Conservation (phyloP, 140 eudicot genomes). For the Eryngium alpinum region DNA sequence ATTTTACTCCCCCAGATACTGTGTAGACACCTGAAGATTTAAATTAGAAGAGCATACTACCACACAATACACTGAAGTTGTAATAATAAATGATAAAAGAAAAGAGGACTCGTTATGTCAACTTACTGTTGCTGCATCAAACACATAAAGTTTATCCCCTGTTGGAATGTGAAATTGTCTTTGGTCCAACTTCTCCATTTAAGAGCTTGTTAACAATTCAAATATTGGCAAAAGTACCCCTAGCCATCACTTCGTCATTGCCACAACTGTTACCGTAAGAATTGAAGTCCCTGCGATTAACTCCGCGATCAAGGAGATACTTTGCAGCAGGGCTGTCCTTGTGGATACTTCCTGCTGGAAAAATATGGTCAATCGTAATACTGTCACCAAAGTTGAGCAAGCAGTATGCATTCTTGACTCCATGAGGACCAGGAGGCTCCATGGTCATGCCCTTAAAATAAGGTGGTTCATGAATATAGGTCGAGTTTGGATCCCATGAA, state of each 20-base stretch:
- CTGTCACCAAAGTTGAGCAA: slow-evolving; percentile 92
- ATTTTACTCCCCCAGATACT: not conserved
- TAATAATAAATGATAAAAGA: not conserved
- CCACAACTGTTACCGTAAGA: slow-evolving; percentile 99
- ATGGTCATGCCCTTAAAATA: slow-evolving; percentile 91
- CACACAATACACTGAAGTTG: not conserved
- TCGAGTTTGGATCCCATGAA: slow-evolving; percentile 90
- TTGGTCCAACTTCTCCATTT: slow-evolving; percentile 92
- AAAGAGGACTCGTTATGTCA: not conserved
- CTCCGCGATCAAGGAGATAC: slow-evolving; percentile 81
- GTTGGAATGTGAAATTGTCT: slow-evolving; percentile 87
- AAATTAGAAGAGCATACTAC: not conserved
- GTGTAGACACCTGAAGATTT: not conserved
- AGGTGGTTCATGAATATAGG: slow-evolving; percentile 98
- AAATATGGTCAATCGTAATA: slow-evolving; percentile 95
- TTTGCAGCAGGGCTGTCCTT: slow-evolving; percentile 98
- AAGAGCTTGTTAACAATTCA: slow-evolving; percentile 85
- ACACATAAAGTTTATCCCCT: slow-evolving; percentile 83
- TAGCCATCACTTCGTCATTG: slow-evolving; percentile 92
- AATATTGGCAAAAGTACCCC: slow-evolving; percentile 97
- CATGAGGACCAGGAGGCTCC: slow-evolving; percentile 96
- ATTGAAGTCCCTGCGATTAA: slow-evolving; percentile 87
- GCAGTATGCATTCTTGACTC: slow-evolving; percentile 95
- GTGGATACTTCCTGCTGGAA: slow-evolving; percentile 97
- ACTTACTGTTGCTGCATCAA: slow-evolving; percentile 86